A percentile compares a stretch with the other conserved stretches of the same genome.
Conservation (phyloP, 768 basidiomycete genomes). For the Termitomyces sp. region DNA sequence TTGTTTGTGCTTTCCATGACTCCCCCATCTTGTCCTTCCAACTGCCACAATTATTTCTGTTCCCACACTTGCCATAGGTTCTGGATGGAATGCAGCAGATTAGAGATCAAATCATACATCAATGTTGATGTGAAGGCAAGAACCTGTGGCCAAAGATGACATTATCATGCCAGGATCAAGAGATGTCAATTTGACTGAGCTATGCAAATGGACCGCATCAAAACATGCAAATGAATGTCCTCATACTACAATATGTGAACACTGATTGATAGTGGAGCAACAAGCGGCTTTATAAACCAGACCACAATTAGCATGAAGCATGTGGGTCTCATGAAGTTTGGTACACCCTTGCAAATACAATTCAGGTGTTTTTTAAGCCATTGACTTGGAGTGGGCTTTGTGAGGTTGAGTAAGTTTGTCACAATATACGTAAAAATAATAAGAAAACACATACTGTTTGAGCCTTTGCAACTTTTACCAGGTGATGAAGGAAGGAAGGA, state of each 20-base stretch:
- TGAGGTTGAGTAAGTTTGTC: constrained; percentile 60
- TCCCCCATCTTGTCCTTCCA: constrained; percentile 99
- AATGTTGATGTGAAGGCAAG: constrained; percentile 88
- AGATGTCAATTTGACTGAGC: constrained; percentile 85
- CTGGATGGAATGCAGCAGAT: constrained; percentile 84
- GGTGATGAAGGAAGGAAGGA: no score
- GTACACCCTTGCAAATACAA: constrained; percentile 62
- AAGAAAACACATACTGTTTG: constrained; percentile 49
- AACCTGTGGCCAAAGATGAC: constrained; percentile 91
- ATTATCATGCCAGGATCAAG: constrained; percentile 65
- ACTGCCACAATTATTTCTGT: constrained; percentile 80
- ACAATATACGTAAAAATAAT: constrained; percentile 6
- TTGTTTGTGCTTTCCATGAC: constrained; percentile 84
- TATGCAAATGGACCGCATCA: constrained; percentile 89
- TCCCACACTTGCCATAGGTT: constrained; percentile 79
- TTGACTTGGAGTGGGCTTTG: constrained; percentile 57
- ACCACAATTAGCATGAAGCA: constrained; percentile 92
- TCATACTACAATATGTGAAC: constrained; percentile 76
- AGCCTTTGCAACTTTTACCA: no score
- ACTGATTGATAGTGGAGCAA: constrained; percentile 77
- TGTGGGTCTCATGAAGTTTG: constrained; percentile 90
- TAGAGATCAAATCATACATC: constrained; percentile 96
- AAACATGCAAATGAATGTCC: constrained; percentile 84
- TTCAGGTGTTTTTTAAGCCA: constrained; percentile 93
- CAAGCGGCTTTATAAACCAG: constrained; percentile 90